These are phyloP conservation scores for Sporothrix phasma DNA, from an alignment of 2,329 filamentous ascomycete genomes.

Conservation along the genomic window DNA sequence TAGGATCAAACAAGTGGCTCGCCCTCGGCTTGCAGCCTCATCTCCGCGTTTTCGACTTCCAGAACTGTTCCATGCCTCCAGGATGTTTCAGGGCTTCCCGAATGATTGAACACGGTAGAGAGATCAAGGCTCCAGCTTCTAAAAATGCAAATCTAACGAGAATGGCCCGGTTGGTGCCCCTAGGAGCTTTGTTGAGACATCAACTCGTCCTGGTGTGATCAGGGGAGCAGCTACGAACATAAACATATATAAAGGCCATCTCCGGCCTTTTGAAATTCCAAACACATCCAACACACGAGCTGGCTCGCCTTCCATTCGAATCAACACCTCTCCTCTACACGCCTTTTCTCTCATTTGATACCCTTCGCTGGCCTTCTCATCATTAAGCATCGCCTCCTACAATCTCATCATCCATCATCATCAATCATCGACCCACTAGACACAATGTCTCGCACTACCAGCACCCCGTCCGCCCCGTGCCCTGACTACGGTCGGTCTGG, in stretches of 20 bases:
- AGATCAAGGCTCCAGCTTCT: not conserved
- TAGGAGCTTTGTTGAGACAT: not conserved
- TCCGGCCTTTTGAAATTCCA: not conserved
- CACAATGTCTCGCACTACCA: not conserved
- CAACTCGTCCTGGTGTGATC: not conserved
- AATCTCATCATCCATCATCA: not conserved
- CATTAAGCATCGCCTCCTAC: not conserved
- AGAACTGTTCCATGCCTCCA: slow-evolving; percentile 3
- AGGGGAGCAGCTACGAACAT: not conserved
- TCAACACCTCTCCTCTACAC: not conserved
- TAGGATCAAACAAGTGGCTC: not conserved
- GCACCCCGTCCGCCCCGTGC: not conserved
- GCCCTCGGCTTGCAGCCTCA: not conserved
- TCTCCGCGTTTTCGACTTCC: not conserved
- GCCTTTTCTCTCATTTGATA: not conserved
- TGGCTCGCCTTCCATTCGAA: not conserved
- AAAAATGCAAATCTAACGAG: not conserved
- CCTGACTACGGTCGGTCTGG: slow-evolving; percentile 12
- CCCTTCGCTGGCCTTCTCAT: too few species aligned
- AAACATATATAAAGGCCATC: not conserved
- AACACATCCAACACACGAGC: not conserved
- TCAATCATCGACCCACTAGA: not conserved
- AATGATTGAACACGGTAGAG: not conserved
- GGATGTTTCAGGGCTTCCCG: not conserved
- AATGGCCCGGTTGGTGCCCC: too few species aligned